Base-by-base conservation (phyloP, 1,284 basidiomycete species). In the Vanrija humicola region DNA sequence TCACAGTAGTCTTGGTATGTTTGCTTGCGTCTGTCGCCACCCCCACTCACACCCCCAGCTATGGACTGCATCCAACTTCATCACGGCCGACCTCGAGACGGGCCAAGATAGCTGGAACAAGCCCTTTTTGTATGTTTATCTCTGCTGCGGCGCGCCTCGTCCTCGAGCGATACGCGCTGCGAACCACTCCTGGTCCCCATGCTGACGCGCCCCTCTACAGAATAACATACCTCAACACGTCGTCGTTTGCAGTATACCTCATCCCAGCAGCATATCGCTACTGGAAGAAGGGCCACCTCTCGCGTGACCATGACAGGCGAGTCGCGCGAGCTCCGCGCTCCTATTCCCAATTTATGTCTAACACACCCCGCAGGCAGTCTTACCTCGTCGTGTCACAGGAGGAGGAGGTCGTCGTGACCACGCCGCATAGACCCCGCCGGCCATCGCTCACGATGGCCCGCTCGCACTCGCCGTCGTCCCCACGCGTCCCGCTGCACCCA, bases 241-340 rank as follows among this genome's bases (percentile, higher is more conserved):
- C 90, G 54, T 82, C 88, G 9, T 98, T 97, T 73, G 79, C 86
- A n/a, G 66, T 95, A 18, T 98, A 98, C 77, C 84, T 98, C 25
- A 67, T 97, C 9, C 90, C 91, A 0, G 80, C 56, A 63, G 25
- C 44, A 28, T 61, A 50, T 47, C 43, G 59, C 46, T 45, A 61
- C 44, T 61, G 46, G 48, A 55, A 50, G 48, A 46, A 45, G n/a
- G 47, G 53, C 23, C 21, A 39, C 12, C 34, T 34, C 34, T 34
- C 34, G 34, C 34, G 34, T 34, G 34, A 34, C 34, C 34, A 34
- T 12, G 34, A 34, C 12, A 34, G 34, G 34, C 34, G 34, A 34
- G 34, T 34, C 34, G 34, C 34, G 34, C 34, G 34, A 34, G 34
- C 34, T 12, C 34, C 34, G 34, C 34, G 34, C 34, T 34, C 34